phyloP scores from a whole-genome alignment of 2,329 filamentous ascomycete species.

The Didymella exigua region DNA sequence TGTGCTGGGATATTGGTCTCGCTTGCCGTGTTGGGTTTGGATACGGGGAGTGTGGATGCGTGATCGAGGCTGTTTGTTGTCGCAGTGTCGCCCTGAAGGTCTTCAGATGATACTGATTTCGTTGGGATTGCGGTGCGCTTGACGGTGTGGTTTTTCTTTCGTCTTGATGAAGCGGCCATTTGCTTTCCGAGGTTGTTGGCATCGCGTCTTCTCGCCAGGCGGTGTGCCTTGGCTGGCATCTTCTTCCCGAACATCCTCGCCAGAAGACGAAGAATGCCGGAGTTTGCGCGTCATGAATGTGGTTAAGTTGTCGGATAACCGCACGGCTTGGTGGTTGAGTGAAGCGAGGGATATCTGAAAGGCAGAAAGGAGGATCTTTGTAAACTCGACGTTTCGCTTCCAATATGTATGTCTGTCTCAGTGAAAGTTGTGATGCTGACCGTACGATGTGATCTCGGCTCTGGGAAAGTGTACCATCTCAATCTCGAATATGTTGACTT shows the following conservation, averaged over 20 bases:
- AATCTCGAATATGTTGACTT: too few species aligned
- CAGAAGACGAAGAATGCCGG: neutral
- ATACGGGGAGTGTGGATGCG: neutral
- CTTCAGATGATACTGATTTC: neutral
- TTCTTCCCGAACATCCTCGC: neutral
- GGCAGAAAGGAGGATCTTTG: too few species aligned
- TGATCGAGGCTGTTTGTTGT: neutral
- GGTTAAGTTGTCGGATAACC: neutral
- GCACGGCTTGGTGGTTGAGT: neutral
- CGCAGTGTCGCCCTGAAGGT: neutral
- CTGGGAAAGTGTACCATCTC: too few species aligned
- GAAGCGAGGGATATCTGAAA: too few species aligned
- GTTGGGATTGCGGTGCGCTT: neutral
- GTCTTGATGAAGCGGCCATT: neutral
- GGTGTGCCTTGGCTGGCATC: neutral
- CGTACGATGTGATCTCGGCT: neutral
- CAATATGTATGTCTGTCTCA: neutral
- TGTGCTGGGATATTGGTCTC: too few species aligned
- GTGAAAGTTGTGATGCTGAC: neutral
- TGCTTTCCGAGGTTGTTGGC: neutral
- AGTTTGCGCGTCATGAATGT: neutral
- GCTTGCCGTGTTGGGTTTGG: neutral
- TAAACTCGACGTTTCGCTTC: too few species aligned
- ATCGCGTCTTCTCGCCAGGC: neutral
- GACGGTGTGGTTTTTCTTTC: neutral